Evolutionary conservation across 192 early-diverging fungal species (phyloP).

Genomic region (Gamsiella multidivaricata): DNA sequence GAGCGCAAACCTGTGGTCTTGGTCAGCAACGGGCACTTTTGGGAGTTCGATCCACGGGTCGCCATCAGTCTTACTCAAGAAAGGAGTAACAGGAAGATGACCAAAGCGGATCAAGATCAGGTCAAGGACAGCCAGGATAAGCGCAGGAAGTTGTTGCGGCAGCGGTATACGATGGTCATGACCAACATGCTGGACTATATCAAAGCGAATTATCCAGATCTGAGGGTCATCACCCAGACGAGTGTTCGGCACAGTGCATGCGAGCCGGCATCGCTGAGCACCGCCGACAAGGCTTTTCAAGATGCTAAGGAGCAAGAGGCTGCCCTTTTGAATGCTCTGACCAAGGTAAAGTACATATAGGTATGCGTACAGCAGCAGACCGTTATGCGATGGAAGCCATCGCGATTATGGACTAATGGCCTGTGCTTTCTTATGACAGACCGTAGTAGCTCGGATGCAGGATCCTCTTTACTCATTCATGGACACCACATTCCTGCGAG

Average conservation of each 20-base stretch:
- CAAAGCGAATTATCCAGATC: constrained; percentile 18
- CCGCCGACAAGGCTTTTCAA: neutral
- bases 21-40: constrained; percentile 42
- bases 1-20: constrained; percentile 31
- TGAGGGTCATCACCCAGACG: constrained; percentile 41
- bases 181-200: constrained; percentile 39
- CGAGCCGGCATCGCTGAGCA: neutral
- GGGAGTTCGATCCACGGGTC: constrained; percentile 42
- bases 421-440: constrained; percentile 6
- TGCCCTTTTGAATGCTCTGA: constrained; percentile 37
- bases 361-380: too few relatives aligned
- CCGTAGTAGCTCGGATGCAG: constrained; percentile 45
- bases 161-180: constrained; percentile 39
- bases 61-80: neutral
- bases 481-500: constrained; percentile 37
- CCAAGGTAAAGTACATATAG: constrained; percentile 37
- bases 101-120: constrained; percentile 25
- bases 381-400: too few relatives aligned
- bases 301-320: constrained; percentile 37
- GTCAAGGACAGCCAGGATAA: constrained; percentile 6
- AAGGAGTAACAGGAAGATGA: constrained; percentile 4
- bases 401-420: too few relatives aligned
- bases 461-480: constrained; percentile 39
- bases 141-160: constrained; percentile 24
- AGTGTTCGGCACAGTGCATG: constrained; percentile 28